Base-by-base conservation (phyloP, 2,329 filamentous ascomycete species). In the Alternaria tenuissima region DNA sequence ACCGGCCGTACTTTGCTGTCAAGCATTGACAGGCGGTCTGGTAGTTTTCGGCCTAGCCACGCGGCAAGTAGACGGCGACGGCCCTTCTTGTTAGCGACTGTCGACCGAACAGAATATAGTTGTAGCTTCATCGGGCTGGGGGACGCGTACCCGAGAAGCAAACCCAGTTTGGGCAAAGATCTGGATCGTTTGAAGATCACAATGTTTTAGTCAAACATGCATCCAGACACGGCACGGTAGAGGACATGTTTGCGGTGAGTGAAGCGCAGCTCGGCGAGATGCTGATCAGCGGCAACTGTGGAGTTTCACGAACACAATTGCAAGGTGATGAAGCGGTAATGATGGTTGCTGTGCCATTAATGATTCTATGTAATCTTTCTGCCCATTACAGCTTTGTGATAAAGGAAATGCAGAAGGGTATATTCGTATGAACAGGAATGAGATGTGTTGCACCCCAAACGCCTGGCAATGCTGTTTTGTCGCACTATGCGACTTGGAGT, bases 371-470 rank as follows among this genome's bases (percentile, higher is more conserved):
- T 52, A 55, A 14, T 30, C 24, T 22, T 22, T 12, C 34, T 52
- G 34, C 30, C 18, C 28, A 26, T 18, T 48, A 16, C 22, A 53
- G 43, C 49, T 22, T 30, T 58, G 22, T 18, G 24, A 58, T 36
- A 36, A 47, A 60, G 41, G 47, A 53, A 49, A 51, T 53, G 48
- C 47, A 49, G 38, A 56, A 49, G 60, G 60, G 60, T 62, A 62
- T 62, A 60, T 56, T 42, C 30, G 36, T 60, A 32, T 32, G 28
- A 47, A 39, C 38, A 55, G 52, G 48, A 44, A 34, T 55, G 30
- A 18, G 32, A 43, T 16, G 28, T 24, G 41, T 30, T 24, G 32
- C 34, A 30, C 11, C 18, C 57, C 38, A 59, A 44, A 56, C 55
- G 44, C 55, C 55, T 52, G 20, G 28, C 30, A 44, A 57, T 56